Base-by-base conservation (phyloP, 768 basidiomycete genomes). In the Lactarius hatsudake region DNA sequence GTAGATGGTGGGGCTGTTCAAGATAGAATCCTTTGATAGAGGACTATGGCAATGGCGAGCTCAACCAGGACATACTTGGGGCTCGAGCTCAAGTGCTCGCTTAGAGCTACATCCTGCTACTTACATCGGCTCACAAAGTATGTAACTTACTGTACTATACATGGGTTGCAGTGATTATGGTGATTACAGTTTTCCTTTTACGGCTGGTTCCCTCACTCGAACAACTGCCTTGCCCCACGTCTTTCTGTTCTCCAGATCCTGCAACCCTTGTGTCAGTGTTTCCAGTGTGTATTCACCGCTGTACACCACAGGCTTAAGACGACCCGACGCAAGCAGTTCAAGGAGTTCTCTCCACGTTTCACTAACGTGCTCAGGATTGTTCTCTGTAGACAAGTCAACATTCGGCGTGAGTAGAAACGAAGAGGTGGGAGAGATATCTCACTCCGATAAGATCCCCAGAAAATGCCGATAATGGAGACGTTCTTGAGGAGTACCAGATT, bases 191-290 rank as follows among this genome's bases (percentile, higher is more conserved):
- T 81, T 88, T 4, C 84, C 78, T 61, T 69, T 79, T 62, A 72
- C 51, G 73, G 88, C 72, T n/a, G 75, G 73, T 13, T 88, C 82
- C 61, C 80, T 82, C 58, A 98, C 75, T 59, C 80, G 81, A 9
- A 93, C 84, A 30, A 96, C 80, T 0, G 82, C 91, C 74, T 98
- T 98, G 0, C 96, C 96, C 93, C 94, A 98, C 5, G 94, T 96
- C 78, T 92, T 85, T 69, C 96, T 81, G 56, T 80, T 81, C 73
- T 95, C 94, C 23, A 98, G 77, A 30, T 91, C 94, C 17, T 73
- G 74, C 59, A 98, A 77, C 1, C 90, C 96, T 1, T 88, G 85
- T 3, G 82, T 77, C 2, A 95, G 77, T 10, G 76, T 77, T 30
- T 91, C 89, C 1, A 98, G 77, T 0, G 90, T 75, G 76, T 86